Base-by-base conservation (phyloP, 495 filamentous ascomycete species). In the Aspergillus mulundensis region DNA sequence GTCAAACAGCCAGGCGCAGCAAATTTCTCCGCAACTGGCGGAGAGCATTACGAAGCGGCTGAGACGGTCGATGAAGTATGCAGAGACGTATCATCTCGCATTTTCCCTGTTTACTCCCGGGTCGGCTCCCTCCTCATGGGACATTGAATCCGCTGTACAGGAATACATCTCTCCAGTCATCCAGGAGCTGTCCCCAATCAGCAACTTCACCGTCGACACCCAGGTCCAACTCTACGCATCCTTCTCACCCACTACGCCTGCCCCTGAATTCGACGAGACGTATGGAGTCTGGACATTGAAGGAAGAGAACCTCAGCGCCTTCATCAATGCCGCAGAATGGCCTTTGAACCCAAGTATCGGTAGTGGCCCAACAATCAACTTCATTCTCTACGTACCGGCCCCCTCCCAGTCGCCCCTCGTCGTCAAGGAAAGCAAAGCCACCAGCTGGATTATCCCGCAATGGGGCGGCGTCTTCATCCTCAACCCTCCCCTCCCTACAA, bases 281-380 rank as follows among this genome's bases (percentile, higher is more conserved):
- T 67, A 71, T 23, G 72, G 73, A 10, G 71, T 77, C 5, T 90
- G 86, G 81, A 81, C 88, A 2, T 68, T 97, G 12, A 85, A 83
- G 61, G 91, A 89, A 65, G 88, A 96, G 64, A 91, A 96, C 64
- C 79, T 98, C 7, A 89, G 89, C 44, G 90, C 87, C 28, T 98
- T 98, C 66, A 90, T 97, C 71, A 98, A 98, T 63, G 91, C 91
- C 28, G 94, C 94, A 7, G 95, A 98, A 73, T 98, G 94, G 94
- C 94, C 94, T 0, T 73, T 98, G 23, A 92, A 87, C 61, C 94
- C 94, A 15, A 96, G 91, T 65, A 96, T 97, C 61, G 95, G 93
- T 32, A 85, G 78, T 24, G 92, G 91, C 1, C 93, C 94, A 32
- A 97, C 94, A 0, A 81, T 98, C 60, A 97, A 97, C 73, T 97